A percentile compares a stretch with the other conserved stretches of the same genome.
Conservation (phyloP, 805 yeast genomes). For the Isabelozyma heimii region DNA sequence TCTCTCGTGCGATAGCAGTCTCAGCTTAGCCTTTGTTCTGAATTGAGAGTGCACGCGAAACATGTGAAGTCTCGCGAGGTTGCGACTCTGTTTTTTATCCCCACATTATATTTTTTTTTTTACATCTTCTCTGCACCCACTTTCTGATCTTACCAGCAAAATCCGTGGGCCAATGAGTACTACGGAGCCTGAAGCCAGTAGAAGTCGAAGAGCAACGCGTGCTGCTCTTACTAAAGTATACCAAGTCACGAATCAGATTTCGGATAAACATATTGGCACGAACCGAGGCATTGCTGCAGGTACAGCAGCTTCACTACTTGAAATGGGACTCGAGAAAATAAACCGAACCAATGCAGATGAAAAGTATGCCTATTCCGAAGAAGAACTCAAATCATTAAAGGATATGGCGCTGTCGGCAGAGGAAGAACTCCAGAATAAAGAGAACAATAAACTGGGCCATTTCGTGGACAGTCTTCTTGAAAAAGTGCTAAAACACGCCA, state of each 20-base stretch:
- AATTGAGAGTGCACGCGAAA: background rate
- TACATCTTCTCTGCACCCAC: too few relatives aligned
- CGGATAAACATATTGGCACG: constrained; percentile 21
- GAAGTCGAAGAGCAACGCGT: background rate
- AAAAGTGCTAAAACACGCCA: constrained; percentile 46
- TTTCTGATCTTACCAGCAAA: too few relatives aligned
- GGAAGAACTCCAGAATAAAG: constrained; percentile 12
- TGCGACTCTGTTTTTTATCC: background rate
- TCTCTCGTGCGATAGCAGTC: too few relatives aligned
- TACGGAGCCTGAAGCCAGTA: background rate
- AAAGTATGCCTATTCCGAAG: constrained; percentile 16
- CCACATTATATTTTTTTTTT: background rate
- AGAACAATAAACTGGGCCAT: constrained; percentile 30
- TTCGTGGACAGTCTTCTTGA: constrained; percentile 60
- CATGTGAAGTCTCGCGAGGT: background rate
- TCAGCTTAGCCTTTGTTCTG: background rate
- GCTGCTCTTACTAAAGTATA: constrained; percentile 15
- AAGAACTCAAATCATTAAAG: constrained; percentile 22
- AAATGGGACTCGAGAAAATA: constrained; percentile 28
- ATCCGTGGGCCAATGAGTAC: background rate
- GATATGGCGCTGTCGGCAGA: constrained; percentile 29
- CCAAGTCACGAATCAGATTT: constrained; percentile 21
- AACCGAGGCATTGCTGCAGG: constrained; percentile 35
- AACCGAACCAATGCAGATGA: constrained; percentile 6
- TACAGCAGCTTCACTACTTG: constrained; percentile 33